phyloP scores from a whole-genome alignment of 164 flowering plant genomes.

The Vitis cinerea region DNA sequence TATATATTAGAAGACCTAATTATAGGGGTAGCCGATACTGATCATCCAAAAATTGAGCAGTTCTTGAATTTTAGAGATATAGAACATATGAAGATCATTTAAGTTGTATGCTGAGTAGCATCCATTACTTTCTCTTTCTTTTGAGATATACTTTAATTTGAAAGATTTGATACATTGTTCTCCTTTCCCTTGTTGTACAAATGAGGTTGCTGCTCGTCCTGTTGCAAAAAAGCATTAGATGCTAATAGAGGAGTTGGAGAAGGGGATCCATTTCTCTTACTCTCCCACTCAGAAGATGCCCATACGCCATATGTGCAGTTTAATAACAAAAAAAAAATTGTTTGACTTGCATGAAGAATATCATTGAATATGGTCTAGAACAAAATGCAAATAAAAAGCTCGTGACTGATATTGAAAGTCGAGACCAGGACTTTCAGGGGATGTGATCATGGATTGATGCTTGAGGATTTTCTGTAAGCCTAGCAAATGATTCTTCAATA shows the following conservation, averaged over 20 bases:
- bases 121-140: background rate
- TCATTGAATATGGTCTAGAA: conserved; percentile 1
- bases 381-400: conserved; percentile 5
- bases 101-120: background rate
- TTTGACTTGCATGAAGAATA: conserved; percentile 14
- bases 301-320: background rate
- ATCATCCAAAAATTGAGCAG: background rate
- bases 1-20: background rate
- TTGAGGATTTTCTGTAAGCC: conserved; percentile 15
- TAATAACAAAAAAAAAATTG: background rate
- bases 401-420: conserved; percentile 7
- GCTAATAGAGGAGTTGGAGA: conserved; percentile 9
- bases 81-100: too few species aligned
- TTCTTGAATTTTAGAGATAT: background rate
- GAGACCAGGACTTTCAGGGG: background rate
- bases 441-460: conserved; percentile 11
- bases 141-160: background rate
- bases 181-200: conserved; percentile 12
- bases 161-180: conserved; percentile 37
- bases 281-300: conserved; percentile 18
- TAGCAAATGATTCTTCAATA: conserved; percentile 24
- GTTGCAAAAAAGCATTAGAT: conserved; percentile 32
- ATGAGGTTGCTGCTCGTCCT: conserved; percentile 9
- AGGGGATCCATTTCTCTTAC: background rate
- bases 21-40: background rate